phyloP scores from a whole-genome alignment of 306 rosid genomes.

The Trifolium fragiferum region DNA sequence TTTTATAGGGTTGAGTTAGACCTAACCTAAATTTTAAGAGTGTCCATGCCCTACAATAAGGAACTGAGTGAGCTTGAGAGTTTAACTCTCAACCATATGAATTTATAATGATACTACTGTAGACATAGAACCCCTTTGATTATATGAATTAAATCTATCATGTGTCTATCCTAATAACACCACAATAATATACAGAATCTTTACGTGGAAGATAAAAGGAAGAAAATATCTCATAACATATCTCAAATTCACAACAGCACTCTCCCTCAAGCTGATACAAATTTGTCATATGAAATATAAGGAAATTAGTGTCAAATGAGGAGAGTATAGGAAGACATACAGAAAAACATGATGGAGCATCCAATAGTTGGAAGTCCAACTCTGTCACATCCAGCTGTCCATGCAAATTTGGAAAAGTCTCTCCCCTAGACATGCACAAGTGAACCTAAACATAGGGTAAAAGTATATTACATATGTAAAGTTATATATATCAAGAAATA shows the following conservation, averaged over 20 bases:
- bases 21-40: not conserved
- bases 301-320: slow-evolving; percentile 33
- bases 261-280: not conserved
- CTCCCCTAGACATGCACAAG: slow-evolving; percentile 90
- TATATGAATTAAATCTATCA: not conserved
- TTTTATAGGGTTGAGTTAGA: not conserved
- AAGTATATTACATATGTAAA: slow-evolving; percentile 24
- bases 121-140: not conserved
- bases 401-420: slow-evolving; percentile 86
- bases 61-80: not conserved
- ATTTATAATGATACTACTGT: not conserved
- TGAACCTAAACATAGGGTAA: slow-evolving; percentile 70
- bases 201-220: slow-evolving; percentile 1
- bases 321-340: slow-evolving; percentile 56
- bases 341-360: slow-evolving; percentile 86
- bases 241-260: not conserved
- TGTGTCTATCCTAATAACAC: not conserved
- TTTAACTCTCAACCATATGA: not conserved
- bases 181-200: not conserved
- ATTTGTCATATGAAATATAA: not conserved
- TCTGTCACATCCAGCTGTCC: slow-evolving; percentile 94
- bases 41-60: not conserved
- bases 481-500: slow-evolving; percentile 33
- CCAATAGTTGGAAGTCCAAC: slow-evolving; percentile 77
- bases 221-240: not conserved